Percentiles rank a stretch among this genome's conserved stretches.
phyloP scores from a whole-genome alignment of 768 basidiomycete species.

The Lactifluus piperatus region DNA sequence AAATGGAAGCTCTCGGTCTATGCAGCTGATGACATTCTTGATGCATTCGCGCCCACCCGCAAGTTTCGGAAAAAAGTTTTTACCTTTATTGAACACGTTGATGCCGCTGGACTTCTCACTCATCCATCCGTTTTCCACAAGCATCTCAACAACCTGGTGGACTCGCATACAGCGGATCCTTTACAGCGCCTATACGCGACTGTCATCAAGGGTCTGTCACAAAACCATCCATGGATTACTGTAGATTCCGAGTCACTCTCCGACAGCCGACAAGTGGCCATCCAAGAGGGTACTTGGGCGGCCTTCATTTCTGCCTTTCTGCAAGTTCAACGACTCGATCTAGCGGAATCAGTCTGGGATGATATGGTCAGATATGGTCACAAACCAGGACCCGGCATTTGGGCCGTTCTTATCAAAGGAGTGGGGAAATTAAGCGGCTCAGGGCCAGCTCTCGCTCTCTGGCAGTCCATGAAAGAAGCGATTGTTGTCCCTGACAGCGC shows the following conservation, averaged over 20 bases:
- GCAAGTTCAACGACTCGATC: conserved; percentile 41
- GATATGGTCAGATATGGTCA: conserved; percentile 47
- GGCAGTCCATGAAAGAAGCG: conserved; percentile 53
- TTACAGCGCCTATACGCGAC: conserved; percentile 44
- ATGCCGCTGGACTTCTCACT: conserved; percentile 42
- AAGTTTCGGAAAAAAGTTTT: conserved; percentile 38
- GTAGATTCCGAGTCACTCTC: conserved; percentile 31
- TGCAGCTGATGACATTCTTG: conserved; percentile 34
- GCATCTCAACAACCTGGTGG: conserved; percentile 41
- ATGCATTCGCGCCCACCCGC: conserved; percentile 29
- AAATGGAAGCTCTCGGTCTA: conserved; percentile 27
- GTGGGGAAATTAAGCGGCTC: conserved; percentile 44
- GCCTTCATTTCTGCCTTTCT: conserved; percentile 61
- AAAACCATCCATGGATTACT: conserved; percentile 47
- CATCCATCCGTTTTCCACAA: conserved; percentile 41
- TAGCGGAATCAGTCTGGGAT: conserved; percentile 59
- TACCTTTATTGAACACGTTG: conserved; percentile 40
- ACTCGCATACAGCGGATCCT: conserved; percentile 24
- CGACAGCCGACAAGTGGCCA: conserved; percentile 34
- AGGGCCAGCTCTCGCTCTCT: conserved; percentile 47
- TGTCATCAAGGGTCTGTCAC: conserved; percentile 43
- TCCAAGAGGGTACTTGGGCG: conserved; percentile 55
- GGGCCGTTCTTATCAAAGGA: conserved; percentile 65
- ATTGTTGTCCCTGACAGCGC: conserved; percentile 50
- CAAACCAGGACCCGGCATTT: conserved; percentile 46